Base-by-base conservation (phyloP, 2,329 filamentous ascomycete genomes). In the Colletotrichum lini region DNA sequence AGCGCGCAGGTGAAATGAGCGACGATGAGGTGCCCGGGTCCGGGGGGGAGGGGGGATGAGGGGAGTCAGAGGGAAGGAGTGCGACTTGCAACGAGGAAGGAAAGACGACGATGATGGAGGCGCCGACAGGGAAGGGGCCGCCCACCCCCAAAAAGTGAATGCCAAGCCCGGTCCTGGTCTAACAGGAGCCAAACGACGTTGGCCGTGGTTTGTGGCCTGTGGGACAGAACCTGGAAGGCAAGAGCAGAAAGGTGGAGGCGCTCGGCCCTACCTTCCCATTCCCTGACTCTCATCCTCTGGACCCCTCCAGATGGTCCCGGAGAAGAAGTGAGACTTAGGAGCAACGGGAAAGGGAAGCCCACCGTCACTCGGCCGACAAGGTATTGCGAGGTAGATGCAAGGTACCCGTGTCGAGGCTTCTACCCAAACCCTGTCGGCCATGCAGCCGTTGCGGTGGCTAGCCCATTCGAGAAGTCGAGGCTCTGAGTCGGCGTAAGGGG, bases 251-350 rank as follows among this genome's bases (percentile, higher is more conserved):
- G 66, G 38, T 65, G 60, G 38, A 63, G 49, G 49, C 44, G 60
- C 66, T 68, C 66, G 66, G 66, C 66, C 66, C 60, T 58, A 45
- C 60, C 66, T 57, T 68, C 60, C 66, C 16, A 42, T 44, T 65
- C 60, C 65, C 58, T 10, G 49, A 35, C 18, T 40, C 54, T 52
- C 45, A 42, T 52, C 57, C 38, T 52, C 21, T 35, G 30, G 30
- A 9, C 30, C 30, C 30, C 30, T 44, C 38, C 10, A 60, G 26
- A 47, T 49, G 45, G 16, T 44, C 50, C 58, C 50, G 26, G 62
- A 53, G 47, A 50, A 50, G 42, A n/a, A 35, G 30, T 35, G 30
- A 8, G 30, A 35, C 30, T 4, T 8, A 30, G 10, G 18, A 26
- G 50, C 47, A 45, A 62, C 45, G 52, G 57, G 35, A 59, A 16